Evolutionary conservation across 1,139 yeast species (phyloP), one percentile per base, ranked within the genome.

Genomic region (Candida buenavistaensis): DNA sequence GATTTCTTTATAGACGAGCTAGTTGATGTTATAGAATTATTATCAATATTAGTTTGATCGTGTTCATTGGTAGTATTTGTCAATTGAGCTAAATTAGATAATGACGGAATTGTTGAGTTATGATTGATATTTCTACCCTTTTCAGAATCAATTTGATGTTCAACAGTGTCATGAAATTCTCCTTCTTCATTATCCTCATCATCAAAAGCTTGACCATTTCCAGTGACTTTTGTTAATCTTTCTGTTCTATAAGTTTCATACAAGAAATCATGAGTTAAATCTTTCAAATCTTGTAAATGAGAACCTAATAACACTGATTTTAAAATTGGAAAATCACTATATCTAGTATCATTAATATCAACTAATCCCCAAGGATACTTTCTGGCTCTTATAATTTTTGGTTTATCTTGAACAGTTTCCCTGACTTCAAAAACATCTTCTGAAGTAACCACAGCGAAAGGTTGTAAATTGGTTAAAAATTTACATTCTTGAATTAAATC

Each of bases 181-280:
- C 44, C 43, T 24, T 42, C 44, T 15, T 44, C 48, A 16, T 27
- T 28, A 10, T 36, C 44, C 13, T 49, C 61, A 10, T 56, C 64
- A 17, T 52, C 59, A 13, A 48, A 44, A n/a, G 15, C 36, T n/a
- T 45, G 44, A 11, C 45, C 50, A 28, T 57, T 57, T 14, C 62
- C 63, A 6, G 76, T 68, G 24, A 71, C 77, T 45, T 63, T 65
- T 24, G 71, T 65, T 47, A 90, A 75, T 32, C 94, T 82, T 54
- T 86, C 95, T 4, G 97, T 87, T 66, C 98, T 82, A 62, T 92
- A 92, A 43, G 83, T 81, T 60, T 92, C 98, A 57, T 92, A 92
- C 45, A 90, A 69, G 50, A 86, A 79, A 55, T 89, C 96, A 55
- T 89, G 96, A 14, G 97, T 92, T 55, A 82, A 78, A 54, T 92